Evolutionary conservation across 2,329 filamentous ascomycete genomes (phyloP), one percentile per base, ranked within the genome.

Genomic region (Penicillium sp.): DNA sequence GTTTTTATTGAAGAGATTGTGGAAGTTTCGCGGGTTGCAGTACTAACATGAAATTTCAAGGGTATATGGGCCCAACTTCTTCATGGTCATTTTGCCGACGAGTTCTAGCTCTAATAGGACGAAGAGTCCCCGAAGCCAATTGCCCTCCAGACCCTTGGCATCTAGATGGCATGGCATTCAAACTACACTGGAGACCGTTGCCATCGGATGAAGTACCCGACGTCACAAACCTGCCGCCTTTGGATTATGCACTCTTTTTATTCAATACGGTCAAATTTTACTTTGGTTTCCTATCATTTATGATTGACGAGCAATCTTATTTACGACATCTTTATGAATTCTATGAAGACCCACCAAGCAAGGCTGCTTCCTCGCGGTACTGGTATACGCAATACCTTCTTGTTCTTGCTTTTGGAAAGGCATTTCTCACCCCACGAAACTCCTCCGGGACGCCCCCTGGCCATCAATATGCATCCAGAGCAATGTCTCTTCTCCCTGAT

Each of bases 191-290:
- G 70, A 62, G 58, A 9, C 65, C 67, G 1, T 46, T 68, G 3
- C 56, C 63, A 3, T 37, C 52, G 9, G 60, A 67, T 19, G 61
- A 64, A 63, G 56, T 48, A 33, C 67, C 69, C 10, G 72, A 72
- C 47, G 63, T 66, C 7, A 65, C 71, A 13, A 67, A 73, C n/a
- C 66, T 84, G 14, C 82, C 82, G 0, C 80, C 77, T 1, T 70
- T 79, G 0, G 81, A 84, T 60, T 77, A 80, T 59, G 79, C 79
- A 4, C 68, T 81, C 3, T 83, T 80, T 51, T 65, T 84, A 3
- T 79, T 83, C 68, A 83, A 82, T 55, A 77, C 80, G 0, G 81
- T 83, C 53, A 83, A 83, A 51, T 84, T 83, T 39, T 80, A 83
- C 54, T 82, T 80, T 51, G 77, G 78, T 3, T 81, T 82, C 26